Percentiles rank a stretch among this genome's conserved stretches.
Conservation (phyloP, 1,139 yeast genomes). For the Blastobotrys malaysiensis region DNA sequence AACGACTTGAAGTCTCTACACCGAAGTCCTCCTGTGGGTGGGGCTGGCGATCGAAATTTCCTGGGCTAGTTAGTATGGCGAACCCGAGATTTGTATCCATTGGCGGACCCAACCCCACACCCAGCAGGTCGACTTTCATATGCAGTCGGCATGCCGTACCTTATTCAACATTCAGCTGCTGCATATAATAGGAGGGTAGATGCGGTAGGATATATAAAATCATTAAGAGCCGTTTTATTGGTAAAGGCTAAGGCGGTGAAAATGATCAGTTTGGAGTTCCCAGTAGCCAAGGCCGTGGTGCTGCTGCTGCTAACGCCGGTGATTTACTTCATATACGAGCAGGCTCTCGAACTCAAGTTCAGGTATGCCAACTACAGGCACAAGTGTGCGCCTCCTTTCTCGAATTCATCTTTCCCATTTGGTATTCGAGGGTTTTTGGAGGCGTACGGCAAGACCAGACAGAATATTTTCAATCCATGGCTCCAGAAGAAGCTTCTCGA, state of each 20-base stretch:
- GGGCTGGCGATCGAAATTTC: background rate
- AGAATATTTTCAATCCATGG: conserved; percentile 7
- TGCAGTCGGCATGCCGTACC: background rate
- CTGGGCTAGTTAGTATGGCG: background rate
- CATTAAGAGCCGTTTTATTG: background rate
- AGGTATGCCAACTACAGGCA: conserved; percentile 7
- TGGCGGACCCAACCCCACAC: background rate
- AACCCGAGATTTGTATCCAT: background rate
- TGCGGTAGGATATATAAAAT: background rate
- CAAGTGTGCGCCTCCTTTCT: conserved; percentile 8
- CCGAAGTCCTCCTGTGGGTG: background rate
- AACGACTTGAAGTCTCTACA: background rate
- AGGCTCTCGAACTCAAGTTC: conserved; percentile 6
- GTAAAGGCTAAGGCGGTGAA: background rate
- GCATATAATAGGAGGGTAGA: background rate
- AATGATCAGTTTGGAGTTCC: background rate
- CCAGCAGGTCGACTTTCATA: background rate
- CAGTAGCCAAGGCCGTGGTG: background rate
- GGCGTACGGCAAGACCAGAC: conserved; percentile 2
- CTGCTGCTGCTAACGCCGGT: conserved; percentile 1
- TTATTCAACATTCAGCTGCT: background rate
- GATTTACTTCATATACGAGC: conserved; percentile 4
- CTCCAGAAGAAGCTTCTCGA: conserved; percentile 3
- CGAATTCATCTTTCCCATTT: conserved; percentile 15
- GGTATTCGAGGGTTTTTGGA: conserved; percentile 15